phyloP scores from a whole-genome alignment of 2,329 filamentous ascomycete genomes.

The Colletotrichum lupini region DNA sequence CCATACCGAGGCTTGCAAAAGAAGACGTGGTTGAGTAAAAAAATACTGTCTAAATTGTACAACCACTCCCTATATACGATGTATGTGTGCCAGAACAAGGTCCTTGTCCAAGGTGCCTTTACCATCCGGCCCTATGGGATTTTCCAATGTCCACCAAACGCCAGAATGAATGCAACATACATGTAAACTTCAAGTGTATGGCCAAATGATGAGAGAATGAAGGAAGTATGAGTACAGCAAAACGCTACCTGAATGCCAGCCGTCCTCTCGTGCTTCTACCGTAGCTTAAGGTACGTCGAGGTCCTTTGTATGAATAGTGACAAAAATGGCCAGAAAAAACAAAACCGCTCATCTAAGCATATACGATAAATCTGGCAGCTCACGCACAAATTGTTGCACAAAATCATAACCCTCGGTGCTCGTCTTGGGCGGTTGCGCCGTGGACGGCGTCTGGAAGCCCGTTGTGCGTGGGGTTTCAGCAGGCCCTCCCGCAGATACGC shows the following conservation, averaged over 20 bases:
- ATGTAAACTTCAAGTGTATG: neutral
- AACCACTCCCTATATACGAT: neutral
- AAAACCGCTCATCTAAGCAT: conserved; percentile 51
- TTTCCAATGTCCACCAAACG: conserved; percentile 17
- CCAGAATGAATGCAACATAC: conserved; percentile 16
- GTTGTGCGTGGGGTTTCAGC: conserved; percentile 15
- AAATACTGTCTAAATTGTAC: neutral
- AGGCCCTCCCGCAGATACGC: conserved; percentile 11
- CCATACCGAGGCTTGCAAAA: neutral
- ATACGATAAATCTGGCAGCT: conserved; percentile 57
- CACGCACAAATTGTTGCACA: conserved; percentile 48
- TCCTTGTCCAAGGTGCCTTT: neutral
- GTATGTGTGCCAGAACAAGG: neutral
- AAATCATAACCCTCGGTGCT: conserved; percentile 44
- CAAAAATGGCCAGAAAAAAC: neutral
- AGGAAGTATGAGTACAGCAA: neutral
- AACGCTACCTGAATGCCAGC: neutral
- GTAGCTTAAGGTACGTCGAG: neutral
- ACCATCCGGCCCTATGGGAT: neutral
- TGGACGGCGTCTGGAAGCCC: conserved; percentile 2
- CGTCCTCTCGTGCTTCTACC: neutral
- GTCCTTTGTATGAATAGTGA: neutral
- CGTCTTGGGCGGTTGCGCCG: conserved; percentile 5
- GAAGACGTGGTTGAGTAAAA: neutral
- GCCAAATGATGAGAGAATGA: conserved; percentile 5